Percentiles rank a stretch among this genome's conserved stretches.
phyloP scores from a whole-genome alignment of 1,284 basidiomycete species.

The Rhodotorula sp. region DNA sequence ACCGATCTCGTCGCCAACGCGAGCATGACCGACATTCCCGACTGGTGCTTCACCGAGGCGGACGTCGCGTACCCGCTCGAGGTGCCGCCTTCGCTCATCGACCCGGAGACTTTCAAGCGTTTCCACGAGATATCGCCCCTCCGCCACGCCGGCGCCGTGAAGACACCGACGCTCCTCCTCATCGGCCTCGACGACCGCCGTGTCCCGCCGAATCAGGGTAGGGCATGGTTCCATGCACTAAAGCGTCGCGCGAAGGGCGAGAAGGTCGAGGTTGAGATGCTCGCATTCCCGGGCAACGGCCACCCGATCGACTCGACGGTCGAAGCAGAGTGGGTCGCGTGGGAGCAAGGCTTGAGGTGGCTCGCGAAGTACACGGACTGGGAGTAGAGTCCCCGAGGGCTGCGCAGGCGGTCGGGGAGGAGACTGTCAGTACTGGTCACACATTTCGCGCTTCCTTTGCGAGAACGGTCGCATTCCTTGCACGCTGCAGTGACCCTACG shows the following conservation, averaged over 20 bases:
- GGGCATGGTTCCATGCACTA: conserved; percentile 65
- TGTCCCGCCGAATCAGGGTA: conserved; percentile 66
- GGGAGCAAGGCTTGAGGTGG: conserved; percentile 31
- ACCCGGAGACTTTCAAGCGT: conserved; percentile 55
- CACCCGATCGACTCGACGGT: conserved; percentile 61
- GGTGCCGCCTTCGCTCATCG: conserved; percentile 53
- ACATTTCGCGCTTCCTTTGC: not conserved
- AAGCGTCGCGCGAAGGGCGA: conserved; percentile 55
- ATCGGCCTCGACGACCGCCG: conserved; percentile 65
- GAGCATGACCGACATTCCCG: conserved; percentile 66
- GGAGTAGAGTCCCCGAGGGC: not conserved
- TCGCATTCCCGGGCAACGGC: conserved; percentile 64
- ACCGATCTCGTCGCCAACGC: conserved; percentile 61
- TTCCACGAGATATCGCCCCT: conserved; percentile 64
- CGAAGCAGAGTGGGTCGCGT: conserved; percentile 36
- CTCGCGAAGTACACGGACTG: conserved; percentile 27
- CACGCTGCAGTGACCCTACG: too few species aligned
- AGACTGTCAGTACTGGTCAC: too few species aligned
- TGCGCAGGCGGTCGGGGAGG: too few species aligned
- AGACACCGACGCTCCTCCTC: conserved; percentile 61
- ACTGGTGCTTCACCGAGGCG: conserved; percentile 66
- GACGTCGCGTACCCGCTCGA: conserved; percentile 54
- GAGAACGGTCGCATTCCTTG: too few species aligned
- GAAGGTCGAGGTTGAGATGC: conserved; percentile 59
- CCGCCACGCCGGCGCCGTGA: conserved; percentile 59